phyloP scores from a whole-genome alignment of 192 early-diverging fungal species.

The Coemansia sp. region DNA sequence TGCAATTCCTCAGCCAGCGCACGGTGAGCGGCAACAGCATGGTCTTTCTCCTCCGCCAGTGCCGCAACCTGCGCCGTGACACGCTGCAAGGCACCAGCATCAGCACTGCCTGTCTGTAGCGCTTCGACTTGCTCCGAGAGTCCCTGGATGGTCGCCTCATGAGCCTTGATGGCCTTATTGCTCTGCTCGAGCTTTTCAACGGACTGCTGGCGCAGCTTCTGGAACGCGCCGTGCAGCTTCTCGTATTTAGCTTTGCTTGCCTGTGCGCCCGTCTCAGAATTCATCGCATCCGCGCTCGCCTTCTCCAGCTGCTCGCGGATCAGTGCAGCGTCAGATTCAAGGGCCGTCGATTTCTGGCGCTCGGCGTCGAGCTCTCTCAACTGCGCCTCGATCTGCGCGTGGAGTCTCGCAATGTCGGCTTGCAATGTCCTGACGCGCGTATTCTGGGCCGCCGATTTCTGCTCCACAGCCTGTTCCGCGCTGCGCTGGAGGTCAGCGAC shows the following conservation, averaged over 20 bases:
- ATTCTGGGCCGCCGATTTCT: constrained; percentile 12
- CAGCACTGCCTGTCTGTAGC: neutral
- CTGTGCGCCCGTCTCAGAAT: neutral
- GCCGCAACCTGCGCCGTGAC: constrained; percentile 34
- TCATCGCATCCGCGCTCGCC: neutral
- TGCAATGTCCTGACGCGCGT: constrained; percentile 6
- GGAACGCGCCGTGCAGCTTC: constrained; percentile 33
- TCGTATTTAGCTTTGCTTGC: constrained; percentile 33
- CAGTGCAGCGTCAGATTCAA: neutral
- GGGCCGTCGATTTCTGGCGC: neutral
- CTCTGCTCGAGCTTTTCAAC: constrained; percentile 32
- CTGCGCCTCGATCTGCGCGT: constrained; percentile 12
- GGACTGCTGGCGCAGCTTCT: constrained; percentile 48
- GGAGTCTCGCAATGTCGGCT: constrained; percentile 22
- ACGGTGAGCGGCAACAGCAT: constrained; percentile 34
- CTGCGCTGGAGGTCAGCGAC: constrained; percentile 12
- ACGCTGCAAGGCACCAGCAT: constrained; percentile 3
- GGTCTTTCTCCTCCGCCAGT: constrained; percentile 47
- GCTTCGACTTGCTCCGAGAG: constrained; percentile 32
- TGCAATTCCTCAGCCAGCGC: constrained; percentile 26
- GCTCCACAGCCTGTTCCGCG: neutral
- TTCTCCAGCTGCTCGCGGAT: constrained; percentile 6
- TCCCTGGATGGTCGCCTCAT: constrained; percentile 35
- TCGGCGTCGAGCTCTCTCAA: constrained; percentile 1
- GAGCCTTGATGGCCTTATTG: constrained; percentile 12